Evolutionary conservation across 805 yeast species (phyloP).

Genomic region (Sugiyamaella smithiae): DNA sequence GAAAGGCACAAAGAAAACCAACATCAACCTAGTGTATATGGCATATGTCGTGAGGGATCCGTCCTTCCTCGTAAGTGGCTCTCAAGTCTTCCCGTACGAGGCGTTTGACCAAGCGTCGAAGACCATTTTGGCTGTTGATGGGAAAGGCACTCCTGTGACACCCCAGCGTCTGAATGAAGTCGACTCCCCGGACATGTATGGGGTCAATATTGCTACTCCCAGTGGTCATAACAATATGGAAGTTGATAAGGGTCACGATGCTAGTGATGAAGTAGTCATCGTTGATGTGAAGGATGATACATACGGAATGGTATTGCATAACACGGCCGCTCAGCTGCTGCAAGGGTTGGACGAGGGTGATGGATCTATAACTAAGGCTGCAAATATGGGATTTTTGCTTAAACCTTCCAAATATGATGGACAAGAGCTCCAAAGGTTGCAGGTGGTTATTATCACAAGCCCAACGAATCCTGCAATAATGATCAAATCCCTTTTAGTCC

Average conservation of each 20-base stretch:
- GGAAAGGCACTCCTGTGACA: constrained; percentile 21
- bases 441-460: constrained; percentile 28
- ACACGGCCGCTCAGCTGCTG: constrained; percentile 13
- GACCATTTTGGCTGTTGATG: not conserved
- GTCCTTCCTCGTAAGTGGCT: constrained; percentile 18
- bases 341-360: constrained; percentile 6
- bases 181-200: constrained; percentile 33
- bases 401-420: constrained; percentile 17
- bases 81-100: constrained; percentile 19
- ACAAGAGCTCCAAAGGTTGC: constrained; percentile 15
- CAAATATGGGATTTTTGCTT: constrained; percentile 24
- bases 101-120: constrained; percentile 1
- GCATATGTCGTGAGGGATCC: constrained; percentile 17
- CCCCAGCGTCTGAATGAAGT: constrained; percentile 24
- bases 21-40: constrained; percentile 15
- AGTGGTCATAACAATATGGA: constrained; percentile 9
- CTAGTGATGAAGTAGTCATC: constrained; percentile 24
- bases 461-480: constrained; percentile 25
- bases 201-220: constrained; percentile 22
- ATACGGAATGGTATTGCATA: constrained; percentile 29
- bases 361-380: constrained; percentile 11
- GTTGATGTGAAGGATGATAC: constrained; percentile 33
- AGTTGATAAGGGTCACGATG: constrained; percentile 11
- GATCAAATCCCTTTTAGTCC: constrained; percentile 35
- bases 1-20: not conserved